These are phyloP conservation scores for Scheffersomyces parashehatae DNA, from an alignment of 1,139 yeast genomes.

Conservation along the genomic window DNA sequence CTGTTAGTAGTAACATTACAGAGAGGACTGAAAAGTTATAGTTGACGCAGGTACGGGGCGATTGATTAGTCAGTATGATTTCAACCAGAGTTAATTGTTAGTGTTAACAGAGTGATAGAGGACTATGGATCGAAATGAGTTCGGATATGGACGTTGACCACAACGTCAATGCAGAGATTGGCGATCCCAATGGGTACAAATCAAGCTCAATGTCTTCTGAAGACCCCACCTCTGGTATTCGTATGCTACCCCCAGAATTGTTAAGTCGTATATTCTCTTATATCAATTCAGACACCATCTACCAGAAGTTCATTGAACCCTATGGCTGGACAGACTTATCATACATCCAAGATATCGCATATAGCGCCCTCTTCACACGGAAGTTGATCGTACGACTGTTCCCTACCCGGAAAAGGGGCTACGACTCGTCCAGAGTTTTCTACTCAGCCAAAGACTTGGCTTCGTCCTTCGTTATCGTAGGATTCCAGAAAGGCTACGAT, in stretches of 20 bases:
- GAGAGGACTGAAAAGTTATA: too few relatives aligned
- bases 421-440: slow-evolving; percentile 12
- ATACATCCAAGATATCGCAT: slow-evolving; percentile 7
- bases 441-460: slow-evolving; percentile 5
- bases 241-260: slow-evolving; percentile 14
- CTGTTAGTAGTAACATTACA: too few relatives aligned
- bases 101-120: too few relatives aligned
- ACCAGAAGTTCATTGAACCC: slow-evolving; percentile 13
- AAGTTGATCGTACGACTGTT: slow-evolving; percentile 5
- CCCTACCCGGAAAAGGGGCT: slow-evolving; percentile 1
- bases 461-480: slow-evolving; percentile 9
- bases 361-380: slow-evolving; percentile 4
- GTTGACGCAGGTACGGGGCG: too few relatives aligned
- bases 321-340: slow-evolving; percentile 2
- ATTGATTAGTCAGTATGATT: too few relatives aligned
- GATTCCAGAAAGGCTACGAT: slow-evolving; percentile 14
- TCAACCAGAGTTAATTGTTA: too few relatives aligned
- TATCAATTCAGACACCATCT: slow-evolving; percentile 11
- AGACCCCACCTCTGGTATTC: too few relatives aligned
- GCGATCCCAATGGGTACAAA: too few relatives aligned
- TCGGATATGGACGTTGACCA: too few relatives aligned
- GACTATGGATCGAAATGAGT: too few relatives aligned
- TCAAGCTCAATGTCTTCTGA: too few relatives aligned
- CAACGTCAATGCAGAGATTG: too few relatives aligned
- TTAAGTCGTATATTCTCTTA: slow-evolving; percentile 10